Conservation (phyloP, 1,284 basidiomycete species). For the Peniophora sp. region DNA sequence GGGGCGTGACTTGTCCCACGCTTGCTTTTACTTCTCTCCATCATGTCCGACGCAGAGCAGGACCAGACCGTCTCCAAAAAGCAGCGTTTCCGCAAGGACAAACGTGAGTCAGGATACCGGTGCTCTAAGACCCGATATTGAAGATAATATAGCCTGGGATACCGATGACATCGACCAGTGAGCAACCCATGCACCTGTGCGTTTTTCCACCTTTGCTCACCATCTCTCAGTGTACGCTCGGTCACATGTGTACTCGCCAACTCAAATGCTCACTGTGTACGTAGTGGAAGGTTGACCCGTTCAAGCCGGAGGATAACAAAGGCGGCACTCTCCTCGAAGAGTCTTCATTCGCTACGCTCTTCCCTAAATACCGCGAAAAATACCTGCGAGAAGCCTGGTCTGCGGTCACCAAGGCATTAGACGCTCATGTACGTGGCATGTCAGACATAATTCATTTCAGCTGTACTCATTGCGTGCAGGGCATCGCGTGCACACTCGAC, state of each 20-base stretch:
- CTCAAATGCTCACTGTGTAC: constrained; percentile 2
- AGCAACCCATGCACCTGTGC: constrained; percentile 25
- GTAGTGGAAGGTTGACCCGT: constrained; percentile 89
- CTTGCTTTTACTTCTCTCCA: background rate
- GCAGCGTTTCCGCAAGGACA: constrained; percentile 85
- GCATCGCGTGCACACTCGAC: constrained; percentile 88
- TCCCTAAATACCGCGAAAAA: constrained; percentile 97
- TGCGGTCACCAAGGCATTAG: constrained; percentile 83
- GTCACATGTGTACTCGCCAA: constrained; percentile 23
- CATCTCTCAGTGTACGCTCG: constrained; percentile 1
- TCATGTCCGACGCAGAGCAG: background rate
- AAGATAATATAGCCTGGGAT: constrained; percentile 75
- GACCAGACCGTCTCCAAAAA: constrained; percentile 58
- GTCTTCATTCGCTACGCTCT: constrained; percentile 95
- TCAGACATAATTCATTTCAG: background rate
- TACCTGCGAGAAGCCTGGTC: constrained; percentile 95
- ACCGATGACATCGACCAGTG: constrained; percentile 98
- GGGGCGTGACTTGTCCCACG: background rate
- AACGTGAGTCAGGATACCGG: constrained; percentile 51
- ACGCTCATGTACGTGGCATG: constrained; percentile 55
- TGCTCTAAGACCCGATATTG: background rate
- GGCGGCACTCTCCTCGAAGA: constrained; percentile 87
- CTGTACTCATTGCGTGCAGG: constrained; percentile 28
- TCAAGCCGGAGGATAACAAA: constrained; percentile 71
- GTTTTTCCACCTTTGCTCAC: constrained; percentile 11